Evolutionary conservation across 345 rosid genomes (phyloP), one percentile per base, ranked within the genome.

Genomic region (Hypericum perforatum): DNA sequence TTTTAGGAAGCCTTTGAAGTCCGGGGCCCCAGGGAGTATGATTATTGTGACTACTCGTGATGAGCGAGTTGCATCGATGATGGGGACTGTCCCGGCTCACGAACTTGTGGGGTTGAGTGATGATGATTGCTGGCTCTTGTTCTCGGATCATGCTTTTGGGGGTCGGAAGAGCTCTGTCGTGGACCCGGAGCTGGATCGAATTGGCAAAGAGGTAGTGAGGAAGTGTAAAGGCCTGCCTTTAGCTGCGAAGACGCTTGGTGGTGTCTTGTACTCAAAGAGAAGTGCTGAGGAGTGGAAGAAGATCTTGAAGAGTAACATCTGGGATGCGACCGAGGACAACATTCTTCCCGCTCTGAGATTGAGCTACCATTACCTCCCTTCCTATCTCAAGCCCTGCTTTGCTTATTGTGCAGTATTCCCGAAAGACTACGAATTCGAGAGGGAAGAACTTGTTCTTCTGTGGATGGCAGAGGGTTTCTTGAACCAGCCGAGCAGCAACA

Each of bases 361-460:
- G 49, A 46, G 49, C 16, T 46, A 46, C 49, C 49, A 13, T n/a
- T 46, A 46, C 49, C 49, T 46, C 22, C 49, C 49, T 13, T 46
- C 49, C 9, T 29, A 46, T 46, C 16, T 46, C 22, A 46, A 46
- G 16, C 14, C 22, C 14, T 46, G 49, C 16, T 46, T 46, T 46
- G 16, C 49, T n/a, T 46, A 46, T 9, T 46, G 49, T 46, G 49
- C 49, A 7, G 13, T 46, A 46, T 46, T 46, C 16, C 49, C 49
- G 9, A 46, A 46, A 22, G 49, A 46, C 16, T 46, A 46, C 5
- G 49, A 46, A 8, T 46, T 46, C 16, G 49, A 46, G 16, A 46
- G 16, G 49, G 49, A 46, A 13, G 49, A 46, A 13, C 13, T 46
- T 16, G 49, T 46, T 3, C 16, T 13, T 46, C 9, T 46, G 49